Evolutionary conservation across 306 rosid species (phyloP).

Genomic region (Quercus glauca): DNA sequence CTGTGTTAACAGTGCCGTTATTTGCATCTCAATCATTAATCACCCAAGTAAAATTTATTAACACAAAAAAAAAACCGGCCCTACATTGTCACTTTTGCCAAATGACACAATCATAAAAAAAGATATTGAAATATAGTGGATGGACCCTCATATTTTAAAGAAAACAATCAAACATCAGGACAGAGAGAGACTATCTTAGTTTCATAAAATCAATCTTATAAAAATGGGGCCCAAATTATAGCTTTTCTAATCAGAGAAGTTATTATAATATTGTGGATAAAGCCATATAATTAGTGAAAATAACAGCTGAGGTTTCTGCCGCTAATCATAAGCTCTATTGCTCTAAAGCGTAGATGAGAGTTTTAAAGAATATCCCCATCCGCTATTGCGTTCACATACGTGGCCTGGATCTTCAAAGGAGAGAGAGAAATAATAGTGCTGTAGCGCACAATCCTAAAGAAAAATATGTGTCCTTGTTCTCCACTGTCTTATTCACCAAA

Average conservation of each 20-base stretch:
- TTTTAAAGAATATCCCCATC: slow-evolving; percentile 17
- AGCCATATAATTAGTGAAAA: neutral
- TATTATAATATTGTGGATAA: slow-evolving; percentile 23
- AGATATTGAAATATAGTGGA: too few species aligned
- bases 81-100: too few species aligned
- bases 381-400: slow-evolving; percentile 14
- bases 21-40: too few species aligned
- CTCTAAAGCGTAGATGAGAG: neutral
- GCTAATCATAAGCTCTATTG: too few species aligned
- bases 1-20: too few species aligned
- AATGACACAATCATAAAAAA: too few species aligned
- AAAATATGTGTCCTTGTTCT: neutral
- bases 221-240: neutral
- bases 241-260: neutral
- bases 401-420: slow-evolving; percentile 28
- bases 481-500: neutral
- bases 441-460: neutral
- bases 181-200: neutral
- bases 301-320: neutral
- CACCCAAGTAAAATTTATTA: too few species aligned
- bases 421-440: neutral
- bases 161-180: too few species aligned
- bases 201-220: neutral
- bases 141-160: too few species aligned
- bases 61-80: too few species aligned